phyloP scores from a whole-genome alignment of 768 basidiomycete species.

The Hydnomerulius pinastri region DNA sequence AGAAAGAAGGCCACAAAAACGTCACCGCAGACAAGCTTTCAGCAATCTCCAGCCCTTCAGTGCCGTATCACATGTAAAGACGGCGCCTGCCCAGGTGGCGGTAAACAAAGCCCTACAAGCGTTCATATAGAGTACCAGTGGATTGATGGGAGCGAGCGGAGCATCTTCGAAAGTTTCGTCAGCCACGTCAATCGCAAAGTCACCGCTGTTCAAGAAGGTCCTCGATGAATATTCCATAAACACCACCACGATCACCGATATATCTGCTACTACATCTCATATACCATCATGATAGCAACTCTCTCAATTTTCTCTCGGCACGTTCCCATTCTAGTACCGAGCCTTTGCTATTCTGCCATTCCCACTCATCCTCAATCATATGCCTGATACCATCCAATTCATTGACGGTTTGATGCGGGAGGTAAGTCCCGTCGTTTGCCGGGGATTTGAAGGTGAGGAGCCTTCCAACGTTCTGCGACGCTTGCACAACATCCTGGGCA shows the following conservation, averaged over 20 bases:
- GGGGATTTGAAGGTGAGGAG: constrained; percentile 21
- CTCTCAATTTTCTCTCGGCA: no score
- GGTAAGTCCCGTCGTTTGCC: neutral
- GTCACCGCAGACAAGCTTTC: neutral
- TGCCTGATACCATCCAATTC: constrained; percentile 9
- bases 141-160: constrained; percentile 59
- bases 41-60: constrained; percentile 15
- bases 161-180: constrained; percentile 65
- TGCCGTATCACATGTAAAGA: constrained; percentile 27
- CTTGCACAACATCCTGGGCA: constrained; percentile 21
- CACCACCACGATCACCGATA: no score
- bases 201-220: neutral
- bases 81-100: constrained; percentile 13
- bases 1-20: constrained; percentile 39
- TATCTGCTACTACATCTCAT: no score
- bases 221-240: no score
- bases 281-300: no score
- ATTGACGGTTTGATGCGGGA: constrained; percentile 2
- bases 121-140: constrained; percentile 50
- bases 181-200: constrained; percentile 64
- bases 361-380: constrained; percentile 20
- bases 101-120: constrained; percentile 6
- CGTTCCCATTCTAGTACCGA: no score
- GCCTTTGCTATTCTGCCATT: constrained; percentile 19
- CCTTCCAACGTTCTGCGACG: constrained; percentile 20